Evolutionary conservation across 805 yeast genomes (phyloP), one percentile per base, ranked within the genome.

Genomic region (Myxozyma mucilagina): DNA sequence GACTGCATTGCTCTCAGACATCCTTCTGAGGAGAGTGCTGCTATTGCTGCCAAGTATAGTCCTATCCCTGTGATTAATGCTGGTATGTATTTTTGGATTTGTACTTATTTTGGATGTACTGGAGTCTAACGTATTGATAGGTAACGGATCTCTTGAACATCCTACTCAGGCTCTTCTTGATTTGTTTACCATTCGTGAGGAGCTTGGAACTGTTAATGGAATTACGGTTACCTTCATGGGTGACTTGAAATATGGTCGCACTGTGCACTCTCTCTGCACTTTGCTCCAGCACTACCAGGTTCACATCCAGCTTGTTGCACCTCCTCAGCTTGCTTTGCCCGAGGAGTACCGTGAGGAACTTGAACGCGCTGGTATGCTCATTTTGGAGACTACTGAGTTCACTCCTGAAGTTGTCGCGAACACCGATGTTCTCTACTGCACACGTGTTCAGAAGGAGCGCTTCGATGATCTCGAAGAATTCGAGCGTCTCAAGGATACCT

Each of bases 121-220:
- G 41, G 5, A 11, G 13, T 38, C 53, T 35, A 36, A 49, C 51
- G 3, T 24, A 24, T 24, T 11, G 18, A 14, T 45, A 57, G 60
- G 65, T 16, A 94, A 94, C 75, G 99, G 99, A 42, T 81, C 97
- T 56, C 87, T 90, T 76, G 99, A 94, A 80, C 99, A 94, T 77
- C 99, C 99, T 71, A 89, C 98, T 29, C 99, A 94, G 79, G 99
- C 99, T 1, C 89, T 94, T 80, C 81, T 96, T 72, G 99, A 94
- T 75, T 80, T 94, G 76, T 94, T 93, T 83, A 94, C 99, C 56
- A 94, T 94, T 71, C 90, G 99, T 80, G 99, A 94, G 78, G 99
- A 94, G 80, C 81, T 94, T 67, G 99, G 99, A 74, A 90, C 98
- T 61, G 97, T 96, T 57, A 94, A 94, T 75, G 97, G 98, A 74